phyloP scores from a whole-genome alignment of 179 eudicot genomes.

The Nepenthes alata region DNA sequence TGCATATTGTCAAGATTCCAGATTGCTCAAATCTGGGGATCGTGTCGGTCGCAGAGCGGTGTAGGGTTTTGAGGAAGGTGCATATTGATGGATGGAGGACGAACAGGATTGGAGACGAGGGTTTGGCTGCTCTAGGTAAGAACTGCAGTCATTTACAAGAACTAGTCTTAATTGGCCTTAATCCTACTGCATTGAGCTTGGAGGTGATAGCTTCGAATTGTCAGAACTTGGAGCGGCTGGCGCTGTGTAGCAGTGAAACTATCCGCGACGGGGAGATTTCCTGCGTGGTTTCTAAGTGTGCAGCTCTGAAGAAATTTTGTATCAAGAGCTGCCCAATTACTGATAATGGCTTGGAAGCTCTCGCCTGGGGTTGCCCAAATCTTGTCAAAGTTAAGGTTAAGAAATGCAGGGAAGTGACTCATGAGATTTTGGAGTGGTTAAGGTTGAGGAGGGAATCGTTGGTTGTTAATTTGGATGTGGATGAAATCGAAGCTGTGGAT shows the following conservation, averaged over 20 bases:
- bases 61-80: constrained; percentile 60
- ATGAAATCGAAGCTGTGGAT: constrained; percentile 30
- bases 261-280: constrained; percentile 65
- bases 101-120: constrained; percentile 72
- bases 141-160: constrained; percentile 56
- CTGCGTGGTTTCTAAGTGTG: constrained; percentile 56
- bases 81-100: constrained; percentile 94
- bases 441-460: constrained; percentile 23
- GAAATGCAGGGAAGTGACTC: constrained; percentile 65
- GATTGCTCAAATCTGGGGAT: constrained; percentile 63
- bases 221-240: constrained; percentile 55
- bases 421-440: constrained; percentile 45
- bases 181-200: constrained; percentile 46
- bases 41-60: constrained; percentile 44
- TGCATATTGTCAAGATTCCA: constrained; percentile 72
- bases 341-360: constrained; percentile 56
- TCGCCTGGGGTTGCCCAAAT: constrained; percentile 77
- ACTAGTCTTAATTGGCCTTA: constrained; percentile 60
- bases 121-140: constrained; percentile 48
- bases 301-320: constrained; percentile 68
- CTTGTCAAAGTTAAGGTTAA: constrained; percentile 78
- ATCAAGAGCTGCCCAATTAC: constrained; percentile 75
- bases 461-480: constrained; percentile 28
- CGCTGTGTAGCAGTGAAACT: constrained; percentile 76
- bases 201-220: constrained; percentile 55